Evolutionary conservation across 176 grass and related monocot species (phyloP).

Genomic region (Thinopyrum elongatum): DNA sequence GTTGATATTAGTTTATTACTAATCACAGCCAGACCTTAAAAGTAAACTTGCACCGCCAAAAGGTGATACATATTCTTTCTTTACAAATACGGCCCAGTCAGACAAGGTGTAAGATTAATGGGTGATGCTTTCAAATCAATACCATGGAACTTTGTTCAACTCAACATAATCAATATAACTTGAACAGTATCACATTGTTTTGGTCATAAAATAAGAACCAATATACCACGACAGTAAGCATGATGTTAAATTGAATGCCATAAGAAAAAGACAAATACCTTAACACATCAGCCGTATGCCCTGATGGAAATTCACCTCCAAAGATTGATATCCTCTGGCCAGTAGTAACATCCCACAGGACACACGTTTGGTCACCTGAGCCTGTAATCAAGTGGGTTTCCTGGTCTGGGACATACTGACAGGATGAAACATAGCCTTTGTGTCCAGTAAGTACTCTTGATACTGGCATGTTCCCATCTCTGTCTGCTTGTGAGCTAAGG

Average conservation of each 20-base stretch:
- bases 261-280: constrained; percentile 54
- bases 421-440: constrained; percentile 95
- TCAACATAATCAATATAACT: background rate
- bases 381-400: constrained; percentile 84
- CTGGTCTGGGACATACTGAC: constrained; percentile 93
- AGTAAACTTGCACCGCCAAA: background rate
- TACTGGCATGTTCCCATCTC: constrained; percentile 86
- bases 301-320: constrained; percentile 98
- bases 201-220: constrained; percentile 12
- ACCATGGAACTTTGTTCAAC: background rate
- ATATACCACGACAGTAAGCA: background rate
- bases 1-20: constrained; percentile 1
- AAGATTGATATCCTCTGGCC: constrained; percentile 95
- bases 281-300: constrained; percentile 90
- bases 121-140: background rate
- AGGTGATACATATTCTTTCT: background rate
- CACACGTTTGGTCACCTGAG: constrained; percentile 92
- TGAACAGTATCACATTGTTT: background rate
- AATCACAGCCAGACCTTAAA: background rate
- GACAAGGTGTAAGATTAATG: background rate
- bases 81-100: background rate
- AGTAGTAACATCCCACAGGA: constrained; percentile 94
- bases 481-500: constrained; percentile 83
- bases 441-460: constrained; percentile 87
- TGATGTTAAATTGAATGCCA: background rate